Evolutionary conservation across 768 basidiomycete genomes (phyloP).

Genomic region (Xerocomellus chrysenteron): DNA sequence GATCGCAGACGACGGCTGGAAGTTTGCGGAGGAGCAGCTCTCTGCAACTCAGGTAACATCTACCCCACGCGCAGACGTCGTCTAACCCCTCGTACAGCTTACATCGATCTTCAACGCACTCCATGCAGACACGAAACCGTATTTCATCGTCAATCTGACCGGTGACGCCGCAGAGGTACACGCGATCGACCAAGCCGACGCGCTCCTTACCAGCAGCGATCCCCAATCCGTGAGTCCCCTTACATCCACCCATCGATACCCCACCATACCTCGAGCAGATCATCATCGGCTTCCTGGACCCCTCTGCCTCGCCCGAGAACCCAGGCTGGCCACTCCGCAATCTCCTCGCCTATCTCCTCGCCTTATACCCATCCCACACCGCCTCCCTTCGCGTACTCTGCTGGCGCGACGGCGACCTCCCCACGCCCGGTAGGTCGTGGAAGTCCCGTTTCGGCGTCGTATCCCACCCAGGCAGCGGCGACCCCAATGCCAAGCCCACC

Average conservation of each 20-base stretch:
- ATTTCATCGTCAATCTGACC: constrained; percentile 58
- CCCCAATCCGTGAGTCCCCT: constrained; percentile 42
- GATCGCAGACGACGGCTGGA: constrained; percentile 64
- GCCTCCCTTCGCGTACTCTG: constrained; percentile 63
- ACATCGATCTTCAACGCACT: constrained; percentile 52
- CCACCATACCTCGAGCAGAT: constrained; percentile 34
- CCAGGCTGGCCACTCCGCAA: constrained; percentile 96
- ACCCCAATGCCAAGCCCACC: constrained; percentile 40
- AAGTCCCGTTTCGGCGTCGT: constrained; percentile 65
- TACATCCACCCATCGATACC: not conserved
- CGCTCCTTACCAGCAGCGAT: constrained; percentile 53
- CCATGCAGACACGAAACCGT: constrained; percentile 43
- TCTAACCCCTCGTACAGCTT: constrained; percentile 40
- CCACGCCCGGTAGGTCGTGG: constrained; percentile 43
- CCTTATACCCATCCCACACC: constrained; percentile 51
- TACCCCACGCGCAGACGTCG: not conserved
- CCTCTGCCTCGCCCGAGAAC: constrained; percentile 70
- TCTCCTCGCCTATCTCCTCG: constrained; percentile 77
- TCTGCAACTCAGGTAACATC: constrained; percentile 39
- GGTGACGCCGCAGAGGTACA: constrained; percentile 42
- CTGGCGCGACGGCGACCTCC: constrained; percentile 67
- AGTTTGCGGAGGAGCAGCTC: constrained; percentile 44
- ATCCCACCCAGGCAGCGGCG: constrained; percentile 15
- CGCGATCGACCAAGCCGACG: constrained; percentile 53
- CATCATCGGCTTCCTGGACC: constrained; percentile 75